These are phyloP conservation scores for Asterochloris sp. DNA, from an alignment of 139 green algal species.

Conservation along the genomic window DNA sequence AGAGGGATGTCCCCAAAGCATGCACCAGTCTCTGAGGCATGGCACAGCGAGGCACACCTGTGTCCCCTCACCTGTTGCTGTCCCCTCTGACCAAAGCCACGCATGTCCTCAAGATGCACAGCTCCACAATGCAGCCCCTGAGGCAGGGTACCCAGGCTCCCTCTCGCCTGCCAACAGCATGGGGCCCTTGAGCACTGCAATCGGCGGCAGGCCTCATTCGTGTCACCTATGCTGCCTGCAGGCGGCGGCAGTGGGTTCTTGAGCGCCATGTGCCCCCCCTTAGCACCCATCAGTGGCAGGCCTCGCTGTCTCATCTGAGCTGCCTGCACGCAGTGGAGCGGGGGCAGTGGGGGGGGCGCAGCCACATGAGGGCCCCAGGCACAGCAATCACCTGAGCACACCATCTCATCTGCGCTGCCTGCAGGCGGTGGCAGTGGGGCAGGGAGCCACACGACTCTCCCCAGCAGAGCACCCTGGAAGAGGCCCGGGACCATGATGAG, in stretches of 20 bases:
- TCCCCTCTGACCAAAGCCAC: not conserved
- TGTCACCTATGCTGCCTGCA: not conserved
- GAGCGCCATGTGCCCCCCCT: not conserved
- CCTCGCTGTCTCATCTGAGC: too few relatives aligned
- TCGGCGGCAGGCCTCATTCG: not conserved
- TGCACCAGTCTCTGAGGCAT: not conserved
- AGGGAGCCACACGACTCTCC: too few relatives aligned
- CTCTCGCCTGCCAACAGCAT: not conserved
- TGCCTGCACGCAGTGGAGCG: too few relatives aligned
- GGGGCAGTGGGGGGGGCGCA: too few relatives aligned
- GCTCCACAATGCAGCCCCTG: too few relatives aligned
- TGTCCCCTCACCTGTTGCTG: not conserved
- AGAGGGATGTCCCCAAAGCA: not conserved
- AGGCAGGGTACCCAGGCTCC: not conserved
- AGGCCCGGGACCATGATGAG: too few relatives aligned
- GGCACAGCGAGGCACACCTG: not conserved
- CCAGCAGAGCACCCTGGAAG: too few relatives aligned
- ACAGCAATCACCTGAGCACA: too few relatives aligned
- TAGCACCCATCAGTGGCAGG: not conserved
- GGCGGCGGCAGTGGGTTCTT: not conserved
- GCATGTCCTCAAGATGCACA: not conserved
- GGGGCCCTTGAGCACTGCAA: not conserved
- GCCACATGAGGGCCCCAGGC: too few relatives aligned
- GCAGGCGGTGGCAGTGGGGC: too few relatives aligned
- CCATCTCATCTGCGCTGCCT: too few relatives aligned